A percentile compares a stretch with the other conserved stretches of the same genome.
Conservation (phyloP, 179 eudicot species). For the Spinacia oleracea region DNA sequence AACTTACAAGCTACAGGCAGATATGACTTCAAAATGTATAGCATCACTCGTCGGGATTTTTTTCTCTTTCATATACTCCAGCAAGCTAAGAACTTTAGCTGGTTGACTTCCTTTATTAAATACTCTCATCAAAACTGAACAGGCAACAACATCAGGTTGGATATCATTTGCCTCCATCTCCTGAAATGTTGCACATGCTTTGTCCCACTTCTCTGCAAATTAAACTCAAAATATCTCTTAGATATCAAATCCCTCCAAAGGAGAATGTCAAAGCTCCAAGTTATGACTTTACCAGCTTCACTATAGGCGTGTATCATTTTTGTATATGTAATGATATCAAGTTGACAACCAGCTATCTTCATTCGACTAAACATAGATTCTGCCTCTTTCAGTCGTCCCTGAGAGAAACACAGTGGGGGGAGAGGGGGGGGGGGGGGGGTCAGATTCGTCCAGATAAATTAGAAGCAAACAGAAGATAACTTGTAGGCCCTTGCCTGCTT, state of each 20-base stretch:
- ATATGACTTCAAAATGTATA: conserved; percentile 72
- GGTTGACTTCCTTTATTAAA: conserved; percentile 81
- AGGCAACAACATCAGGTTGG: conserved; percentile 76
- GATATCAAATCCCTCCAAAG: neutral
- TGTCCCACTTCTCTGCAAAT: conserved; percentile 73
- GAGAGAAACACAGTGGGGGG: conserved; percentile 18
- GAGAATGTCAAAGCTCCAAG: conserved; percentile 3
- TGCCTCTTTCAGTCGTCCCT: conserved; percentile 79
- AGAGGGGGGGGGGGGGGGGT: conserved; percentile 3
- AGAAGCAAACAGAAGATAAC: neutral
- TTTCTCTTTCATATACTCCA: conserved; percentile 63
- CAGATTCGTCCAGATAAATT: conserved; percentile 15
- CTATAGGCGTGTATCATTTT: conserved; percentile 79
- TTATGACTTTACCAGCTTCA: conserved; percentile 51
- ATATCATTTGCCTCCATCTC: conserved; percentile 77
- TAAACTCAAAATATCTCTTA: conserved; percentile 3
- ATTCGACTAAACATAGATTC: conserved; percentile 66
- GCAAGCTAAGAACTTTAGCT: conserved; percentile 61
- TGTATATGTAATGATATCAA: conserved; percentile 83
- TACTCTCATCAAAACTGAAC: conserved; percentile 88
- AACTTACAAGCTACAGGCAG: conserved; percentile 94
- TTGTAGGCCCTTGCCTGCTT: conserved; percentile 64
- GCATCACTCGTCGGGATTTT: conserved; percentile 61
- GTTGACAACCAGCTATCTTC: conserved; percentile 64
- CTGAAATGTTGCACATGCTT: conserved; percentile 60